These are phyloP conservation scores for Apostasia ramifera DNA, from an alignment of 106 monocot genomes.

Conservation along the genomic window DNA sequence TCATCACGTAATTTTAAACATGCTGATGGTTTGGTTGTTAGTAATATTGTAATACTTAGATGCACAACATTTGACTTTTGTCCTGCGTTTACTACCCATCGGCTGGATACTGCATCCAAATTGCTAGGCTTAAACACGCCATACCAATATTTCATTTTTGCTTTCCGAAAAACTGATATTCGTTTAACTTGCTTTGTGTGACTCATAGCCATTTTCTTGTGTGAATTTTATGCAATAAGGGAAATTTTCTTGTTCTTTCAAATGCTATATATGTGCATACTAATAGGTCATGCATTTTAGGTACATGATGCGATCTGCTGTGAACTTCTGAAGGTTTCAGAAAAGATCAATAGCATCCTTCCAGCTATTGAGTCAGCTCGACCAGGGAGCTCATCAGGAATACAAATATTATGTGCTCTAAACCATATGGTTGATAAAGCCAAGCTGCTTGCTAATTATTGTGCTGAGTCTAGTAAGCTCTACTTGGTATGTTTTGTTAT, in stretches of 20 bases:
- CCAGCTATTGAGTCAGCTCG: slow-evolving; percentile 80
- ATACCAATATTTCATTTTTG: too few species aligned
- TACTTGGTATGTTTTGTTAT: slow-evolving; percentile 57
- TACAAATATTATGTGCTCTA: slow-evolving; percentile 64
- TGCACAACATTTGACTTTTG: too few species aligned
- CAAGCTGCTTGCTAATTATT: slow-evolving; percentile 56
- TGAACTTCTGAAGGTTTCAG: slow-evolving; percentile 48
- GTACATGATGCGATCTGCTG: slow-evolving; percentile 54
- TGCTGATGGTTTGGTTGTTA: too few species aligned
- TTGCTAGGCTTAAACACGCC: too few species aligned
- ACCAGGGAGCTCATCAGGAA: slow-evolving; percentile 69
- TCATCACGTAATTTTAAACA: too few species aligned
- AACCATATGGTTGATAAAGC: slow-evolving; percentile 62
- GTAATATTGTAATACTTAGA: too few species aligned
- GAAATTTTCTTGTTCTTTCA: not conserved
- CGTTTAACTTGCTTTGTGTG: too few species aligned
- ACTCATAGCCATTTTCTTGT: too few species aligned
- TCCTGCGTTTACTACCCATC: too few species aligned
- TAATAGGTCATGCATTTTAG: slow-evolving; percentile 19
- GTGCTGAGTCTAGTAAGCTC: slow-evolving; percentile 73
- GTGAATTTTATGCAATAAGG: too few species aligned
- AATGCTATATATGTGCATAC: not conserved
- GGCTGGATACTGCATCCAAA: too few species aligned
- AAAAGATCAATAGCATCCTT: slow-evolving; percentile 40
- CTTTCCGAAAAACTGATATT: too few species aligned